A percentile compares a stretch with the other conserved stretches of the same genome.
phyloP scores from a whole-genome alignment of 73 alveolate species.

The Paramecium caudatum region DNA sequence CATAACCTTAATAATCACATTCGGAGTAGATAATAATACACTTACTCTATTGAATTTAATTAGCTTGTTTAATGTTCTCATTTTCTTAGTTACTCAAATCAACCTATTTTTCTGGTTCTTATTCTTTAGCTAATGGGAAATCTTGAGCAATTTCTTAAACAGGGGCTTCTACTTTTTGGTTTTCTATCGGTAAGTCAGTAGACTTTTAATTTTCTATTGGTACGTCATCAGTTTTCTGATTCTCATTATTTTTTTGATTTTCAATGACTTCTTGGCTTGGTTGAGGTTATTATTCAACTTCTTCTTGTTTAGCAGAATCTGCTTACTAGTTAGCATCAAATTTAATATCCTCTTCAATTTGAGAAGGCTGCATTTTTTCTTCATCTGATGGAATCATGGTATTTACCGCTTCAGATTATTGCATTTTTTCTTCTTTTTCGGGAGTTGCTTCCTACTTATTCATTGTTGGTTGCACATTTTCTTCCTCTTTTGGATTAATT shows the following conservation, averaged over 20 bases:
- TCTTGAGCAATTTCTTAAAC: constrained; percentile 22
- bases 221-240: not conserved
- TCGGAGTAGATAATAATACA: constrained; percentile 39
- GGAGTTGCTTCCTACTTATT: not conserved
- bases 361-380: not conserved
- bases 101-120: not conserved
- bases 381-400: no score
- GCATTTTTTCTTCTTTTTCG: not conserved
- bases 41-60: not conserved
- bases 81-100: not conserved
- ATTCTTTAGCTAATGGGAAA: not conserved
- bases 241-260: not conserved
- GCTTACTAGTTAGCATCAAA: no score
- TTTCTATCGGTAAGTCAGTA: not conserved
- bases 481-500: constrained; percentile 1
- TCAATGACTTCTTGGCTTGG: not conserved
- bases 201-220: not conserved
- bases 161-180: not conserved
- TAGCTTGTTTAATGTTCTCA: not conserved
- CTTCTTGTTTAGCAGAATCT: no score
- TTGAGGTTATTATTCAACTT: not conserved
- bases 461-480: not conserved
- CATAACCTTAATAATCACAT: constrained; percentile 38
- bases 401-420: no score
- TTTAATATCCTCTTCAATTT: constrained; percentile 19